Evolutionary conservation across 768 basidiomycete genomes (phyloP).

Genomic region (Psilocybe tampanensis): DNA sequence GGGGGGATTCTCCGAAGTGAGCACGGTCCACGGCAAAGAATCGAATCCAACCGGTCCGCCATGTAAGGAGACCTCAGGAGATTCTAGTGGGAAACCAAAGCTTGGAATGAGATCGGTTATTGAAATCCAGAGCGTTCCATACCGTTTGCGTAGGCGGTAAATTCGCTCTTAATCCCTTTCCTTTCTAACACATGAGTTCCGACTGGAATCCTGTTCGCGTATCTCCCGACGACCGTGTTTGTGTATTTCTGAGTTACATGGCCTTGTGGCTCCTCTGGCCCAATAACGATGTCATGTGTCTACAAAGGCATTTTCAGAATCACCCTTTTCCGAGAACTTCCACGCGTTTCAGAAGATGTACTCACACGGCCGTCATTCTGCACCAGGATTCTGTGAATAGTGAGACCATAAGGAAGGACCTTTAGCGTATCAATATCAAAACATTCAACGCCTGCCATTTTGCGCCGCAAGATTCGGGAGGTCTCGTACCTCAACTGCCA

Average conservation of each 20-base stretch:
- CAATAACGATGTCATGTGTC: constrained; percentile 80
- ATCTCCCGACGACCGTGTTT: constrained; percentile 74
- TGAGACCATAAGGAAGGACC: constrained; percentile 70
- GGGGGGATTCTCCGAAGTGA: constrained; percentile 40
- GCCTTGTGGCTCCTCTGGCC: constrained; percentile 63
- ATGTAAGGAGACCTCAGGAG: constrained; percentile 63
- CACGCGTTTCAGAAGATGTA: not conserved
- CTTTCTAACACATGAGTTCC: constrained; percentile 54
- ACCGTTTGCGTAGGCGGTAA: constrained; percentile 50
- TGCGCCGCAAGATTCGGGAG: not conserved
- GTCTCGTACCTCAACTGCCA: constrained; percentile 62
- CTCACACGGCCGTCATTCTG: constrained; percentile 65
- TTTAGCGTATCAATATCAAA: constrained; percentile 25
- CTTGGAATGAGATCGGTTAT: not conserved
- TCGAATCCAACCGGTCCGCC: constrained; percentile 74
- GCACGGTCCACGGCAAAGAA: constrained; percentile 49
- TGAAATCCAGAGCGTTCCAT: constrained; percentile 3
- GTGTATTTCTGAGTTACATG: constrained; percentile 68
- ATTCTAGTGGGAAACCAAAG: constrained; percentile 35
- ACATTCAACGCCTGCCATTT: constrained; percentile 5
- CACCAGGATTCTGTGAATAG: constrained; percentile 67
- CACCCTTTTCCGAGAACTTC: not conserved
- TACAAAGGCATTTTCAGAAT: constrained; percentile 23
- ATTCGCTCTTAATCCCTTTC: constrained; percentile 49
- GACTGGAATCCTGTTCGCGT: constrained; percentile 73